These are phyloP conservation scores for Symbiodinium pilosum DNA, from an alignment of 73 alveolate genomes.

Conservation along the genomic window DNA sequence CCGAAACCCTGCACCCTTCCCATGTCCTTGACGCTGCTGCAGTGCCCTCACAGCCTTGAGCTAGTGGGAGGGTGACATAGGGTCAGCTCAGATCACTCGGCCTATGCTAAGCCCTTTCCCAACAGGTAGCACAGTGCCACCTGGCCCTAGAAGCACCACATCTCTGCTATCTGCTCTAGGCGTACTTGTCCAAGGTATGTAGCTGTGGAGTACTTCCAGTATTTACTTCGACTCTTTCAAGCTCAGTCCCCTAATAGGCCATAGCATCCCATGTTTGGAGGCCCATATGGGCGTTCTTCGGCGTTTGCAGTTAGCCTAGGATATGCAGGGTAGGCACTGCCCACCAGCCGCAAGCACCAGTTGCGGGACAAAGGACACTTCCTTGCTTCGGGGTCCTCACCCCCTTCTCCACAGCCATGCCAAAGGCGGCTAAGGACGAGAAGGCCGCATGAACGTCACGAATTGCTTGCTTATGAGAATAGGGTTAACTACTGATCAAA, in stretches of 20 bases:
- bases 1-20: background rate
- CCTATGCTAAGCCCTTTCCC: background rate
- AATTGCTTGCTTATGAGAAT: too few species aligned
- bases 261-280: too few species aligned
- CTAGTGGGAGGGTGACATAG: slow-evolving; percentile 5
- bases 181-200: too few species aligned
- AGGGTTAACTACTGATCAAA: too few species aligned
- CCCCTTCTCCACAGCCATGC: background rate
- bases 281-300: background rate
- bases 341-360: too few species aligned
- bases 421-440: background rate
- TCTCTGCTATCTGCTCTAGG: too few species aligned
- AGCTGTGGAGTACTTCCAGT: too few species aligned
- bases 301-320: too few species aligned
- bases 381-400: background rate
- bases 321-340: too few species aligned
- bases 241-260: too few species aligned
- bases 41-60: slow-evolving; percentile 7
- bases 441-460: background rate
- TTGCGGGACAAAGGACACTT: too few species aligned
- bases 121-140: background rate
- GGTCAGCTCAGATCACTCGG: background rate
- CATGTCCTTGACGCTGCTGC: background rate
- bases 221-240: too few species aligned
- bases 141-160: background rate